Percentiles rank a stretch among this genome's conserved stretches.
phyloP scores from a whole-genome alignment of 495 filamentous ascomycete species.

The Penicillium malachiteum region DNA sequence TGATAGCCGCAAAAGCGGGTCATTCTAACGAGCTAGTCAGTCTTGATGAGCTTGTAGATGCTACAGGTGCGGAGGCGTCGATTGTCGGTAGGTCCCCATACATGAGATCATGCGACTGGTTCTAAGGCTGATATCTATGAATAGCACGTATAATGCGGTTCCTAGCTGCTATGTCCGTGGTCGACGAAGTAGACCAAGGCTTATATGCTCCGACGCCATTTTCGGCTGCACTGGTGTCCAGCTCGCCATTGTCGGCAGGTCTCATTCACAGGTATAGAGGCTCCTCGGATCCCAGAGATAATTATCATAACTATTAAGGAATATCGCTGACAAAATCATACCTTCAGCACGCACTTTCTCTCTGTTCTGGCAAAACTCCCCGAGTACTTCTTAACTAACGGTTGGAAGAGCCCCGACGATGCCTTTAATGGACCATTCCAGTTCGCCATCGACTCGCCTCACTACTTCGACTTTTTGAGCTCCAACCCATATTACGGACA shows the following conservation, averaged over 20 bases:
- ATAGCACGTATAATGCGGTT: conserved; percentile 16
- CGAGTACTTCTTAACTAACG: conserved; percentile 15
- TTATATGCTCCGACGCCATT: conserved; percentile 8
- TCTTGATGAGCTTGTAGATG: neutral
- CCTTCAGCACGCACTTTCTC: conserved; percentile 11
- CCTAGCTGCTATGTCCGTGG: conserved; percentile 14
- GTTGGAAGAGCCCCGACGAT: conserved; percentile 15
- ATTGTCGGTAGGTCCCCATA: conserved; percentile 15
- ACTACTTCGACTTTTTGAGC: conserved; percentile 19
- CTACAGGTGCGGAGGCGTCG: conserved; percentile 14
- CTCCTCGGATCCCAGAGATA: too few species aligned
- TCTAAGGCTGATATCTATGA: neutral
- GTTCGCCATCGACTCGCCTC: conserved; percentile 9
- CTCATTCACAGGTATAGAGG: conserved; percentile 19
- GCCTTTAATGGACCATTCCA: conserved; percentile 15
- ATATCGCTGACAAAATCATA: too few species aligned
- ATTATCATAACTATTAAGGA: too few species aligned
- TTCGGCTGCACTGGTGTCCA: conserved; percentile 15
- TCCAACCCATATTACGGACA: conserved; percentile 11
- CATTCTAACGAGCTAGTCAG: neutral
- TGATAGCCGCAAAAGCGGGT: conserved; percentile 3
- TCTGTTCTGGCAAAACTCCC: conserved; percentile 12
- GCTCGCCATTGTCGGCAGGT: conserved; percentile 12
- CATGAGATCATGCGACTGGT: neutral
- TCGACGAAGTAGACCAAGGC: conserved; percentile 10